Base-by-base conservation (phyloP, 306 rosid species). In the Prunus mira region DNA sequence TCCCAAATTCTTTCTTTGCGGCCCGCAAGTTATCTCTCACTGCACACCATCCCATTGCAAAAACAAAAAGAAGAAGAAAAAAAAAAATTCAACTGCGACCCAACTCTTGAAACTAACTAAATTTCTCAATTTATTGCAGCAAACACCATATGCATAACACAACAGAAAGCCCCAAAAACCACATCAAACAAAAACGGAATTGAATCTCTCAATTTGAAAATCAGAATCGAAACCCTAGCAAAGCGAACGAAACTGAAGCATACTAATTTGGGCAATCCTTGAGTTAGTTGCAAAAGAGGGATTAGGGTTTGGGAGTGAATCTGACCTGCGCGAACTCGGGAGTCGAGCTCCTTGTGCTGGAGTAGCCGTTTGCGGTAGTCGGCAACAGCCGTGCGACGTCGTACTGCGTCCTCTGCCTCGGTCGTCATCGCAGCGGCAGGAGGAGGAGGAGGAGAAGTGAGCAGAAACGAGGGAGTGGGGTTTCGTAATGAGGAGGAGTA, bases 271-370 rank as follows among this genome's bases (percentile, higher is more conserved):
- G 12, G 24, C 38, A 27, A 52, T 28, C 18, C 47, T 47, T 15
- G 12, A 3, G 30, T 12, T 56, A 60, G 32, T 22, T 9, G 45
- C 69, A 14, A 15, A 30, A 58, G 22, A 67, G 75, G 72, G 51
- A 17, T 14, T 64, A 79, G 78, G 76, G 76, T 78, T 70, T 11
- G 52, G 60, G 20, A 18, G 41, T 4, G 79, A 82, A 77, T 67
- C 90, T 7, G 78, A 95, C 99, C 93, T 63, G 97, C 80, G 84
- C 97, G 96, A 5, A 90, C 97, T 76, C 93, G 80, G 76, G 97
- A 84, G 25, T 95, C 97, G 71, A 92, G 81, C 84, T 95, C 99
- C 78, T 92, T 95, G 84, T 92, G 97, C 80, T 87, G 93, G 67
- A 92, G 96, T 61, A 92, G 91, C 75, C 89, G 88, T 86, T 91